Evolutionary conservation across 2,329 filamentous ascomycete genomes (phyloP).

Genomic region (Xylaria sp.): DNA sequence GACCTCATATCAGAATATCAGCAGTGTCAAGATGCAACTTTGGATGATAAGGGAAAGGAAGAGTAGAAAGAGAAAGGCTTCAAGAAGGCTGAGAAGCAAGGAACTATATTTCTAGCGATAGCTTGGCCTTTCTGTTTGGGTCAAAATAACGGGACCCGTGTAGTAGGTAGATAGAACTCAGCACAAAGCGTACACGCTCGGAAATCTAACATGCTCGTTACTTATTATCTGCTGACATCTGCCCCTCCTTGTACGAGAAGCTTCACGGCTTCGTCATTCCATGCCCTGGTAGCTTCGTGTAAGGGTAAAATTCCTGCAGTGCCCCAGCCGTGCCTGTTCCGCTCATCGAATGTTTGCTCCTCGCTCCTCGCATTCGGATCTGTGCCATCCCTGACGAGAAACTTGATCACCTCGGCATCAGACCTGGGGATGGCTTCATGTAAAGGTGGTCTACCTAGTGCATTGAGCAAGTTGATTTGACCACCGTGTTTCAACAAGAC

Average conservation of each 20-base stretch:
- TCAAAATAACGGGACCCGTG: too few relatives aligned
- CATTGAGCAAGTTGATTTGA: conserved; percentile 1
- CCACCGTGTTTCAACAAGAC: background rate
- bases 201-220: too few relatives aligned
- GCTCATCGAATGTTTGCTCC: background rate
- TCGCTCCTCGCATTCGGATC: background rate
- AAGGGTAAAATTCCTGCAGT: background rate
- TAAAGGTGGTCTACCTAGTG: background rate
- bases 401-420: background rate
- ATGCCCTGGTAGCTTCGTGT: background rate
- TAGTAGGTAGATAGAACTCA: too few relatives aligned
- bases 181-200: too few relatives aligned
- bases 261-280: background rate
- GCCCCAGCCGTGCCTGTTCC: background rate
- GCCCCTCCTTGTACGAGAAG: background rate
- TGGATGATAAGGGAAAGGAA: conserved; percentile 91
- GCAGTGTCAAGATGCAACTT: conserved; percentile 98
- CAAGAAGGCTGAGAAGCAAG: background rate
- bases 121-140: too few relatives aligned
- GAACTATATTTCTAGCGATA: background rate
- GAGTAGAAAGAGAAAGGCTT: conserved; percentile 84
- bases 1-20: conserved; percentile 99
- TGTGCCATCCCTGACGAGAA: background rate
- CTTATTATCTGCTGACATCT: too few relatives aligned
- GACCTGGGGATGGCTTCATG: background rate